phyloP scores from a whole-genome alignment of 371 early-diverging fungal species.

The Mucor piriformis region DNA sequence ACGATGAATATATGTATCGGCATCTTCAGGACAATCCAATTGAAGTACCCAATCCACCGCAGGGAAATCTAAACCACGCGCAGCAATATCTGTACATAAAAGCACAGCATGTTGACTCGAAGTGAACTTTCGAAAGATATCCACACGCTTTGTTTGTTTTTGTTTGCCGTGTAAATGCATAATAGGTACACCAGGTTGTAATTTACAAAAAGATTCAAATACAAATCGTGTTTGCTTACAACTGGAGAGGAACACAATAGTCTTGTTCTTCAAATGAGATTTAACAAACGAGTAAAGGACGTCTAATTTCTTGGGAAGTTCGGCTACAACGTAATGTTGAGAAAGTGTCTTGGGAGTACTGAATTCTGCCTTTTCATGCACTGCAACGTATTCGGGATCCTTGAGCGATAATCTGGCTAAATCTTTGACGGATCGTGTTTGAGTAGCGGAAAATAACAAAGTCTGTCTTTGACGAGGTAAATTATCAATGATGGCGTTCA shows the following conservation, averaged over 20 bases:
- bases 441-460: constrained; percentile 95
- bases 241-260: constrained; percentile 47
- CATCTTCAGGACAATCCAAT: constrained; percentile 96
- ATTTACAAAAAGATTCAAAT: constrained; percentile 91
- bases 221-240: constrained; percentile 76
- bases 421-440: constrained; percentile 94
- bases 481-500: constrained; percentile 94
- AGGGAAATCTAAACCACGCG: constrained; percentile 98
- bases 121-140: constrained; percentile 88
- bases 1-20: constrained; percentile 96
- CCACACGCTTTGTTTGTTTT: constrained; percentile 90
- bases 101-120: constrained; percentile 74
- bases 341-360: constrained; percentile 81
- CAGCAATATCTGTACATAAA: constrained; percentile 97
- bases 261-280: constrained; percentile 85
- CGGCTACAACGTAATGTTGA: constrained; percentile 86
- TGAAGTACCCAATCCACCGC: constrained; percentile 98
- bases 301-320: constrained; percentile 86
- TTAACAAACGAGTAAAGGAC: constrained; percentile 91
- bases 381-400: constrained; percentile 94
- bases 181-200: constrained; percentile 92
- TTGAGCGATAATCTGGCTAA: constrained; percentile 87
- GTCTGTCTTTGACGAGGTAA: constrained; percentile 89
- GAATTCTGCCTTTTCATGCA: constrained; percentile 83
- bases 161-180: constrained; percentile 95